Evolutionary conservation across 1,284 basidiomycete genomes (phyloP), one percentile per base, ranked within the genome.

Genomic region (Cutaneotrichosporon arboriforme): DNA sequence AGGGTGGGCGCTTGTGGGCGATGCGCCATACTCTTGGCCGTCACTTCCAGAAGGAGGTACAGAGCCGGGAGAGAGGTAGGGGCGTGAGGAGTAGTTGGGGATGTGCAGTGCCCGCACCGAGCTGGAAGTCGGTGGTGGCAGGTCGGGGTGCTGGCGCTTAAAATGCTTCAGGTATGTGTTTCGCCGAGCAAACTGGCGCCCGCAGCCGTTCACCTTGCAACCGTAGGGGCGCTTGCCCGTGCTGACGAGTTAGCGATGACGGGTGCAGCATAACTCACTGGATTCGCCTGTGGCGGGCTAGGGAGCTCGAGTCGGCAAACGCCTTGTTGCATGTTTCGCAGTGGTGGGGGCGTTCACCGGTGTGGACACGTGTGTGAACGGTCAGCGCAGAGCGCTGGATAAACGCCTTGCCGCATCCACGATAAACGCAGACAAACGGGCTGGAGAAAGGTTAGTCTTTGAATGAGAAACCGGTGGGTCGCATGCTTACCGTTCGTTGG

Each of bases 251-350:
- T 34, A 22, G 15, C 15, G n/a, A 9, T 74, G 72, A 12, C 18
- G 12, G n/a, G 13, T n/a, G 35, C 34, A 13, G 22, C n/a, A 48
- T 4, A 18, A 46, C 79, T 44, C 69, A 79, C 70, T 81, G 80
- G 10, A 78, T 78, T 13, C 80, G 73, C 3, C 81, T 76, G 58
- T 82, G 81, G 12, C 81, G 76, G 17, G 81, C 81, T 13, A 82
- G 72, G 8, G 80, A 81, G 55, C 75, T 77, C 8, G 80, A 81
- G 62, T 82, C 81, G 47, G 76, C 76, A 65, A 82, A 82, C 8
- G 77, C 73, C 63, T 80, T 80, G 40, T 67, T 48, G 65, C 78
- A 80, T 8, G 65, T 70, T 60, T 76, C 68, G 67, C 81, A 82
- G 22, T 74, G 68, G 64, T 82, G 81, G 2, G 81, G 81, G 45